These are phyloP conservation scores for Hyphochytrium catenoides DNA, from an alignment of 352 stramenopile species.

Conservation along the genomic window DNA sequence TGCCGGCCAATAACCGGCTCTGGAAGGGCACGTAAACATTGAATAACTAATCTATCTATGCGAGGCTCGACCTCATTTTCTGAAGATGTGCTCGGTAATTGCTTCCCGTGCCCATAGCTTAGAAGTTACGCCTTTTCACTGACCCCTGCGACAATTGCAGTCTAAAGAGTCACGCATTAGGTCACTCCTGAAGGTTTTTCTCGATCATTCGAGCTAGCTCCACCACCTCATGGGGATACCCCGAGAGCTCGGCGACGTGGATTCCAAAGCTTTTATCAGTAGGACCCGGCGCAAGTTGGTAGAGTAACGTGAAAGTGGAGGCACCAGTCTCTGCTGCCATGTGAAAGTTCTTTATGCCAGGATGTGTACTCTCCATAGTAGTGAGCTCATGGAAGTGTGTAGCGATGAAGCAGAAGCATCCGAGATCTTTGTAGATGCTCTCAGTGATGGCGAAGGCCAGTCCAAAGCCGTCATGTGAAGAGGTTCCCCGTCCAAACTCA, in stretches of 20 bases:
- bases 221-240: slow-evolving; percentile 80
- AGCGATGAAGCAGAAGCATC: slow-evolving; percentile 76
- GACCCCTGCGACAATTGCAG: no score
- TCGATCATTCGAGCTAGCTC: no score
- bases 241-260: slow-evolving; percentile 89
- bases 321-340: slow-evolving; percentile 67
- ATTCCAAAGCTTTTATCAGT: slow-evolving; percentile 97
- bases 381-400: slow-evolving; percentile 99
- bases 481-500: slow-evolving; percentile 92
- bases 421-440: slow-evolving; percentile 69
- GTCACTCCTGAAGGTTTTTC: no score
- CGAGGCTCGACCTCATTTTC: no score
- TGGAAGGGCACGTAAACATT: no score
- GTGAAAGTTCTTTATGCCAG: slow-evolving; percentile 82
- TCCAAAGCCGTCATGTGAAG: slow-evolving; percentile 90
- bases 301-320: slow-evolving; percentile 65
- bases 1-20: no score
- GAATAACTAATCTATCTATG: no score
- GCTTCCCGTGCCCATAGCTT: no score
- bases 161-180: no score
- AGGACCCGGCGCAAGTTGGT: slow-evolving; percentile 72
- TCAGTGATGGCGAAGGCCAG: slow-evolving; percentile 94
- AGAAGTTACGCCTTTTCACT: no score
- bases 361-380: slow-evolving; percentile 45
- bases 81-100: no score